A percentile compares a stretch with the other conserved stretches of the same genome.
phyloP scores from a whole-genome alignment of 1,284 basidiomycete species.

The Sanguinoderma infundibulare region DNA sequence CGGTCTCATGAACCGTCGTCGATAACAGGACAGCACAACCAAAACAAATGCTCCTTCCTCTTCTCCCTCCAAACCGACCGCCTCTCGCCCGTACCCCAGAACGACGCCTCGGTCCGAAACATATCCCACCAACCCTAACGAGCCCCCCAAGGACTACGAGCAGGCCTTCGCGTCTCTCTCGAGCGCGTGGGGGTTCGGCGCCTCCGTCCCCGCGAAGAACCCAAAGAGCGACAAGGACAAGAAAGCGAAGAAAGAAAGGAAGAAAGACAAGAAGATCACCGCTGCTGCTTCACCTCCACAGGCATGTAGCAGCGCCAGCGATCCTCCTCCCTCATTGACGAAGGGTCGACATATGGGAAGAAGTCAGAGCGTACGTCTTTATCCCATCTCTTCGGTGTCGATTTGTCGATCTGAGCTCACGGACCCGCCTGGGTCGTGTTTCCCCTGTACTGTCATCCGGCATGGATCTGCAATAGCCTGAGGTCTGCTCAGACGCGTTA shows the following conservation, averaged over 20 bases:
- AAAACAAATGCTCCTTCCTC: neutral
- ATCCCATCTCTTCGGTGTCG: neutral
- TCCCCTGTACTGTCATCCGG: neutral
- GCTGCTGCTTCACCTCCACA: too few relatives aligned
- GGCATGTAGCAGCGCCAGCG: neutral
- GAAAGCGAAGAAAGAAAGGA: neutral
- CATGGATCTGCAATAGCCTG: neutral
- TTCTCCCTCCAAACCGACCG: neutral
- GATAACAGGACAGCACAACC: neutral
- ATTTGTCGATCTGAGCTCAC: neutral
- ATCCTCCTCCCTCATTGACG: neutral
- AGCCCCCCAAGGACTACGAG: neutral
- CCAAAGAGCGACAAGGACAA: neutral
- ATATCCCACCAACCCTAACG: neutral
- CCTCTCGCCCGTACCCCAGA: neutral
- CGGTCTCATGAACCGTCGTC: neutral
- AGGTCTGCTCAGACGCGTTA: too few relatives aligned
- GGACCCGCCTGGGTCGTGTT: neutral
- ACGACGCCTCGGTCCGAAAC: neutral
- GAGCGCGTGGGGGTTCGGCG: neutral
- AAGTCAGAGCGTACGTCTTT: neutral
- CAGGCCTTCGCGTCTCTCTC: neutral
- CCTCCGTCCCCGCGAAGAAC: neutral
- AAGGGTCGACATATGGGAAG: neutral
- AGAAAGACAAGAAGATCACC: neutral